These are phyloP conservation scores for Beauveria australis DNA, from an alignment of 2,329 filamentous ascomycete genomes.

Conservation along the genomic window DNA sequence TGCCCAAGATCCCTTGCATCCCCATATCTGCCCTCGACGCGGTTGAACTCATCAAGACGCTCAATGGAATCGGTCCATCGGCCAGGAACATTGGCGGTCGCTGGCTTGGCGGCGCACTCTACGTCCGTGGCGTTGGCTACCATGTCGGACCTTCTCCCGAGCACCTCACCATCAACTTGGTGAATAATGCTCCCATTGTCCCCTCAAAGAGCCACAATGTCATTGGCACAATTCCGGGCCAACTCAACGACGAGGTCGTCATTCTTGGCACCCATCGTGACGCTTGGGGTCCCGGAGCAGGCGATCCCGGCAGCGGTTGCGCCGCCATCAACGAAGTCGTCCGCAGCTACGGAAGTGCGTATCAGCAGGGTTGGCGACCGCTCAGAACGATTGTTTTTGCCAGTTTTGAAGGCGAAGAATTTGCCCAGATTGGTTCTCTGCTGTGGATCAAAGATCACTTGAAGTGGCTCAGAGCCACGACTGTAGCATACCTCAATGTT, in stretches of 20 bases:
- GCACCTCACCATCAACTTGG: conserved; percentile 52
- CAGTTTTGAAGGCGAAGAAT: conserved; percentile 67
- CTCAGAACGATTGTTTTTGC: conserved; percentile 65
- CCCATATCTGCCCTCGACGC: conserved; percentile 74
- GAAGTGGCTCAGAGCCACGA: conserved; percentile 62
- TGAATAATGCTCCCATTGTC: conserved; percentile 55
- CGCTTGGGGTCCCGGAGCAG: conserved; percentile 80
- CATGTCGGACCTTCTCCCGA: conserved; percentile 36
- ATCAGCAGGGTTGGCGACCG: conserved; percentile 71
- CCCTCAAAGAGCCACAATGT: conserved; percentile 50
- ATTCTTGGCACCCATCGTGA: conserved; percentile 71
- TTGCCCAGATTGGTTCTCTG: conserved; percentile 70
- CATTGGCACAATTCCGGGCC: conserved; percentile 74
- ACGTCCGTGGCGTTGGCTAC: conserved; percentile 28
- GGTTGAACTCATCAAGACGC: conserved; percentile 64
- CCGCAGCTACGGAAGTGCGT: conserved; percentile 60
- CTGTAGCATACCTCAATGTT: conserved; percentile 73
- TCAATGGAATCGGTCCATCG: conserved; percentile 67
- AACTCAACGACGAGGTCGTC: conserved; percentile 66
- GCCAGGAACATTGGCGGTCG: conserved; percentile 55
- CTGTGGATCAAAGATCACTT: conserved; percentile 83
- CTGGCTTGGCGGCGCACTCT: conserved; percentile 47
- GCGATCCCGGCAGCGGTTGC: conserved; percentile 73
- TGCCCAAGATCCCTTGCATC: conserved; percentile 70
- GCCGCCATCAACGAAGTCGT: conserved; percentile 70